These are phyloP conservation scores for Hygrocybe punicea DNA, from an alignment of 768 basidiomycete genomes.

Conservation along the genomic window DNA sequence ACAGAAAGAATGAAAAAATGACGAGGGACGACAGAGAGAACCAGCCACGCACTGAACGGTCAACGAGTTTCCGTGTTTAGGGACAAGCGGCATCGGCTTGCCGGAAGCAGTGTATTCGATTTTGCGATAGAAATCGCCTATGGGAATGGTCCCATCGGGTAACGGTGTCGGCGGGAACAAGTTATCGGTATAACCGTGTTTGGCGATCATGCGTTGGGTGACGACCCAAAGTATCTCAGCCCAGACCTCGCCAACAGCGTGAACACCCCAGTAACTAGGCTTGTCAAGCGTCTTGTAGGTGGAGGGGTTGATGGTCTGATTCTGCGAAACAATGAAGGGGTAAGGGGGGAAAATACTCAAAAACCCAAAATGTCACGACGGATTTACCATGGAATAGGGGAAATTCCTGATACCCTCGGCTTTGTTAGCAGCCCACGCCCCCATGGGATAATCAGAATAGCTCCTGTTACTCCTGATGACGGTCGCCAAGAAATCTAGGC, in stretches of 20 bases:
- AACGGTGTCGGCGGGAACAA: slow-evolving; percentile 78
- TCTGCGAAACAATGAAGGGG: slow-evolving; percentile 26
- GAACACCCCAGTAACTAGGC: slow-evolving; percentile 91
- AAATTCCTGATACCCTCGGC: slow-evolving; percentile 81
- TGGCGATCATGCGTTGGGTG: slow-evolving; percentile 66
- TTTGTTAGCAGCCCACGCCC: slow-evolving; percentile 88
- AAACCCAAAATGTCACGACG: not conserved
- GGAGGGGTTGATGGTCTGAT: slow-evolving; percentile 77
- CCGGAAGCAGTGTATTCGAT: slow-evolving; percentile 24
- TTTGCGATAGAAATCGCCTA: slow-evolving; percentile 71
- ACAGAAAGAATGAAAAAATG: too few relatives aligned
- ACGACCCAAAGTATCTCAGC: slow-evolving; percentile 86
- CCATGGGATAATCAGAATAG: slow-evolving; percentile 86
- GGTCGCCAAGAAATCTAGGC: slow-evolving; percentile 77
- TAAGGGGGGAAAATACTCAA: too few relatives aligned
- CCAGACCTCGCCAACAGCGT: slow-evolving; percentile 94
- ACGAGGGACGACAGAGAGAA: not conserved
- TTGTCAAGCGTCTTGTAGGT: slow-evolving; percentile 94
- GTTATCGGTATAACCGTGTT: slow-evolving; percentile 74
- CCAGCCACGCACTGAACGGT: slow-evolving; percentile 54
- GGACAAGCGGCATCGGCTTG: slow-evolving; percentile 62
- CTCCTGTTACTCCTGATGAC: slow-evolving; percentile 70
- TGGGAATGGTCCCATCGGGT: slow-evolving; percentile 59
- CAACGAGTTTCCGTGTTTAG: slow-evolving; percentile 90
- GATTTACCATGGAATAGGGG: slow-evolving; percentile 66